phyloP scores from a whole-genome alignment of 2,329 filamentous ascomycete species.

The Emergomyces orientalis region DNA sequence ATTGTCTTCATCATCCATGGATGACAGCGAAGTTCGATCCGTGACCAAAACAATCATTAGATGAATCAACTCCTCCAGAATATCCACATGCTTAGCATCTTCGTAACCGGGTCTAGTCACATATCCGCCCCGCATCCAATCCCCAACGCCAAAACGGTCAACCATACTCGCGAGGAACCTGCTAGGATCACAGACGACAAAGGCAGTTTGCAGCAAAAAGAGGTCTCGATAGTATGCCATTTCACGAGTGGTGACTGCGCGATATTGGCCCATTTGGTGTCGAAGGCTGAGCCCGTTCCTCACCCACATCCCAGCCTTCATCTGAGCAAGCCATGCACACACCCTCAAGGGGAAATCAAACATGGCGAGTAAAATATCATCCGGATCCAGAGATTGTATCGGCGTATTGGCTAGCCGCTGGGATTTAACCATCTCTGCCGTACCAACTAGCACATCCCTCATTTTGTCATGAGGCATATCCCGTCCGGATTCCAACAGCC shows the following conservation, averaged over 20 bases:
- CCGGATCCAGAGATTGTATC: constrained; percentile 39
- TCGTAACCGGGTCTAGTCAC: constrained; percentile 67
- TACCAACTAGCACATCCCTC: constrained; percentile 60
- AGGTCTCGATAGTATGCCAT: constrained; percentile 92
- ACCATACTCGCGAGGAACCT: constrained; percentile 81
- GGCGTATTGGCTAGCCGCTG: constrained; percentile 55
- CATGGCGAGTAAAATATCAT: constrained; percentile 74
- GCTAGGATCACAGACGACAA: constrained; percentile 75
- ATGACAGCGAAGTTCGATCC: constrained; percentile 65
- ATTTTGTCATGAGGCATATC: constrained; percentile 60
- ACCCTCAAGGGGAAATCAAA: constrained; percentile 92
- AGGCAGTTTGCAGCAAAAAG: constrained; percentile 81
- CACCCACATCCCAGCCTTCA: constrained; percentile 98
- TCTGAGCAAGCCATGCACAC: constrained; percentile 93
- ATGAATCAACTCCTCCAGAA: constrained; percentile 93
- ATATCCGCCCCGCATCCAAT: constrained; percentile 80
- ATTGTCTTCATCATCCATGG: constrained; percentile 27
- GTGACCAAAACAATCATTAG: constrained; percentile 83
- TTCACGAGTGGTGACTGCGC: constrained; percentile 79
- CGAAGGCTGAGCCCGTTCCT: constrained; percentile 91
- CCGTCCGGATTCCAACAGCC: constrained; percentile 85
- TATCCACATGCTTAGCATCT: constrained; percentile 77
- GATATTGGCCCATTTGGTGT: constrained; percentile 90
- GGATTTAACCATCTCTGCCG: constrained; percentile 44
- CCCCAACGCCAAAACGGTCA: constrained; percentile 79